Base-by-base conservation (phyloP, 257 asterid species). In the Coffea canephora region DNA sequence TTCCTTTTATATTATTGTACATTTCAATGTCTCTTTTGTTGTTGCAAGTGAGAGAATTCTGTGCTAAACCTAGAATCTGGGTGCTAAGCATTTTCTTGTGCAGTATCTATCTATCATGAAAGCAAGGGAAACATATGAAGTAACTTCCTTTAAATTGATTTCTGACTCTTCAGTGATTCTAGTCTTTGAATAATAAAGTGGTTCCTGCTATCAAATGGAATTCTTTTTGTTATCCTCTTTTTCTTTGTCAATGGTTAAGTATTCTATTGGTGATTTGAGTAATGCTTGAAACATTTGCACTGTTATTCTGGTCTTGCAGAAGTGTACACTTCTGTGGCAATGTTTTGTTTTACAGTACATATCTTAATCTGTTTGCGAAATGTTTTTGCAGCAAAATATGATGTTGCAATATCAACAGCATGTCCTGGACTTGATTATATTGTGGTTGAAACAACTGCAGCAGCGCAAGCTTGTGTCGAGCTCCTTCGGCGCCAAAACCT, bases 261-360 rank as follows among this genome's bases (percentile, higher is more conserved):
- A 39, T 34, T 27, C 9, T 11, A 69, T 41, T 39, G n/a, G 6
- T 36, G 41, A 16, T 36, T 19, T 36, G 21, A 19, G n/a, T 39
- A 25, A 27, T 34, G 52, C 50, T 69, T 69, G 50, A 34, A 69
- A 50, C 55, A 8, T 18, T 34, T 39, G 49, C 7, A 39, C 39
- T 27, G 41, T 13, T 43, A 39, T 69, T 69, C 23, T 27, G 21
- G n/a, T 64, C 8, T 43, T n/a, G 87, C 91, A 83, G 87, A 97
- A 50, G 97, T 98, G 55, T 92, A 93, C 85, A 89, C 97, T 48
- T 93, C 97, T 21, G 96, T 96, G 52, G 92, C 92, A n/a, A 52
- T 43, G 1, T 45, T 59, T 59, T 25, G 0, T 45, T 69, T 39
- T 71, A 36, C 21, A 15, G 57, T 21, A 12, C 48, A 49, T 49